Base-by-base conservation (phyloP, 202 grass and related monocot species). In the Panicum hallii region DNA sequence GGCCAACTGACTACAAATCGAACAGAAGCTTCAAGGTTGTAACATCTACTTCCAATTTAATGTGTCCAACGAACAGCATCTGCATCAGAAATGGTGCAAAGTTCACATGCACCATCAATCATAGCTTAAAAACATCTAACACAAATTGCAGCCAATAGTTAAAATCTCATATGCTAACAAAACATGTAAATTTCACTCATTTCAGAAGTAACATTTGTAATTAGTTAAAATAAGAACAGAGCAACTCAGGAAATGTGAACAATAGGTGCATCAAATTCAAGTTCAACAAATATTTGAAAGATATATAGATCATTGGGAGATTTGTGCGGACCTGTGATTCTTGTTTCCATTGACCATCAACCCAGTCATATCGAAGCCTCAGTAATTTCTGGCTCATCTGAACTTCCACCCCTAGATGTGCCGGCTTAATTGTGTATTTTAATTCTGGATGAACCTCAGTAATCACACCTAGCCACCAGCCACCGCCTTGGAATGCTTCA, bases 401-500 rank as follows among this genome's bases (percentile, higher is more conserved):
- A 75, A 88, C 88, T 64, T 94, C 90, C 41, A 84, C 79, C 54
- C 78, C 80, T 28, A 63, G 89, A 81, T 91, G 74, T 75, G 42
- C 46, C 41, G 75, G 76, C 74, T 87, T 85, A 62, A 89, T 88
- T 76, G 79, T 81, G 70, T 89, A 97, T 4, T 19, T 70, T 56
- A 73, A 77, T 38, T 85, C 52, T 6, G 79, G 65, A 75, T 78
- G 76, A 79, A 92, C 57, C 32, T 90, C 85, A 44, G 81, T 86
- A 56, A 97, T 79, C 6, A 84, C 58, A 12, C 90, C 90, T 47
- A 70, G 67, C 86, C 90, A 93, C 92, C 94, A 97, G 63, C 84
- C 82, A 83, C 81, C 70, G 10, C 62, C 73, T 67, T 88, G 75
- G 74, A 90, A 93, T 46, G 81, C 92, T 86, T 94, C 90, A 77